These are phyloP conservation scores for Hemileccinum rubropunctum DNA, from an alignment of 768 basidiomycete genomes.

Conservation along the genomic window DNA sequence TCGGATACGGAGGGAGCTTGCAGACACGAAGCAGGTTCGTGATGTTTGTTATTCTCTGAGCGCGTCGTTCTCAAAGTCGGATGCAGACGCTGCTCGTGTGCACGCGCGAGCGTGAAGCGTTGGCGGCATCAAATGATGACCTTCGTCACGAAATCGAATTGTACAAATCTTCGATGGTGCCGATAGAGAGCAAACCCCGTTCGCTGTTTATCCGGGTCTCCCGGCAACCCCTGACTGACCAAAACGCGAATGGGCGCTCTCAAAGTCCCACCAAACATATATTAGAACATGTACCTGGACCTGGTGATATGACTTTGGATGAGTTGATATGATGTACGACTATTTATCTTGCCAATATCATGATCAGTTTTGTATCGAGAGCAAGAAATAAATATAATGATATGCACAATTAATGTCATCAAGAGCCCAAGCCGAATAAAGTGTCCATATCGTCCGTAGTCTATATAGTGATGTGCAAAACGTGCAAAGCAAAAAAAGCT, in stretches of 20 bases:
- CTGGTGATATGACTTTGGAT: constrained; percentile 52
- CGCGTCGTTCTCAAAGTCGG: neutral
- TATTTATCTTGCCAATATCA: constrained; percentile 15
- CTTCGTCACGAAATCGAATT: constrained; percentile 53
- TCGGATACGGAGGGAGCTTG: constrained; percentile 73
- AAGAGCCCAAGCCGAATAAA: neutral
- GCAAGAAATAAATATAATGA: too few relatives aligned
- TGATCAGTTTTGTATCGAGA: neutral
- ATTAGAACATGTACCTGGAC: constrained; percentile 35
- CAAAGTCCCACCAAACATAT: constrained; percentile 16
- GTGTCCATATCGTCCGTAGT: too few relatives aligned
- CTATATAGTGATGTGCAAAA: too few relatives aligned
- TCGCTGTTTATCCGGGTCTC: constrained; percentile 47
- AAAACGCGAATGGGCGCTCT: constrained; percentile 36
- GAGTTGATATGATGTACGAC: constrained; percentile 35
- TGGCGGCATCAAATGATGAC: constrained; percentile 42
- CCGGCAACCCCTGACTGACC: constrained; percentile 45
- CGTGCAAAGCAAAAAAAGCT: too few relatives aligned
- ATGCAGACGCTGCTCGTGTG: constrained; percentile 48
- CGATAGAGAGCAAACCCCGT: constrained; percentile 48
- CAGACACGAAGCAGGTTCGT: constrained; percentile 77
- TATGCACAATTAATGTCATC: neutral
- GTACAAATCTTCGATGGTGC: constrained; percentile 58
- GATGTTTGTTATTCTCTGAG: neutral
- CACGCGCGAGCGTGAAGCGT: constrained; percentile 47